Conservation (phyloP, 2,329 filamentous ascomycete genomes). For the Colletotrichum sojae region DNA sequence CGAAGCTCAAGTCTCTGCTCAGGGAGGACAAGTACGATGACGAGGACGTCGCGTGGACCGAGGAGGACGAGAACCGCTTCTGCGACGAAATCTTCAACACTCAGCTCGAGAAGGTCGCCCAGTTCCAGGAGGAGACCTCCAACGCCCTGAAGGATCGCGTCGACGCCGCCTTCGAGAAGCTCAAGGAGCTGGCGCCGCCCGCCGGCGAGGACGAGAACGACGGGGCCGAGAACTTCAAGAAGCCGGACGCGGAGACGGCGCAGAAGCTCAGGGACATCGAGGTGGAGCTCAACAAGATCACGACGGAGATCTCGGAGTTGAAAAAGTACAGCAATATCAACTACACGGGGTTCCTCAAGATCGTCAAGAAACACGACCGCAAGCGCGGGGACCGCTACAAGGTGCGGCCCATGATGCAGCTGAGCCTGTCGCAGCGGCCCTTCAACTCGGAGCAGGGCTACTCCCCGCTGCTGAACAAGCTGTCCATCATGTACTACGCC, state of each 20-base stretch:
- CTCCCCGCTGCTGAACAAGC: slow-evolving; percentile 87
- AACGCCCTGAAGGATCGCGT: slow-evolving; percentile 67
- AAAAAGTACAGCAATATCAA: slow-evolving; percentile 97
- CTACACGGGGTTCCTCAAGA: slow-evolving; percentile 98
- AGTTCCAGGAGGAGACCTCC: slow-evolving; percentile 88
- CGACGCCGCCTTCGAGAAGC: slow-evolving; percentile 74
- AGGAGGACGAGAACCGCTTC: slow-evolving; percentile 93
- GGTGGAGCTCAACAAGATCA: slow-evolving; percentile 86
- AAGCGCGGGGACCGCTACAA: slow-evolving; percentile 89
- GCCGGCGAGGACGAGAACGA: slow-evolving; percentile 28
- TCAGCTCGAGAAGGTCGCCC: slow-evolving; percentile 94
- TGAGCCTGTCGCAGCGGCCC: slow-evolving; percentile 87
- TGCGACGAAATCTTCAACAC: slow-evolving; percentile 95
- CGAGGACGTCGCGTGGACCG: slow-evolving; percentile 84
- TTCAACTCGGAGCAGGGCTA: slow-evolving; percentile 96
- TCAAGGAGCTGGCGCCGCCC: slow-evolving; percentile 82
- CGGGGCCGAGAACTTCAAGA: slow-evolving; percentile 65
- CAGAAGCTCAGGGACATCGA: slow-evolving; percentile 78
- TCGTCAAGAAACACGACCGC: slow-evolving; percentile 98
- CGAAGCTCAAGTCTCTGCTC: slow-evolving; percentile 90
- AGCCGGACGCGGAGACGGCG: slow-evolving; percentile 61
- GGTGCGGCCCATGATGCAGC: slow-evolving; percentile 91
- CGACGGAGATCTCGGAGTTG: slow-evolving; percentile 90
- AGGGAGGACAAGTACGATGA: slow-evolving; percentile 78
- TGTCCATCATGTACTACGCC: slow-evolving; percentile 97